Evolutionary conservation across 2,329 filamentous ascomycete genomes (phyloP).

Genomic region (Cytospora piceae): DNA sequence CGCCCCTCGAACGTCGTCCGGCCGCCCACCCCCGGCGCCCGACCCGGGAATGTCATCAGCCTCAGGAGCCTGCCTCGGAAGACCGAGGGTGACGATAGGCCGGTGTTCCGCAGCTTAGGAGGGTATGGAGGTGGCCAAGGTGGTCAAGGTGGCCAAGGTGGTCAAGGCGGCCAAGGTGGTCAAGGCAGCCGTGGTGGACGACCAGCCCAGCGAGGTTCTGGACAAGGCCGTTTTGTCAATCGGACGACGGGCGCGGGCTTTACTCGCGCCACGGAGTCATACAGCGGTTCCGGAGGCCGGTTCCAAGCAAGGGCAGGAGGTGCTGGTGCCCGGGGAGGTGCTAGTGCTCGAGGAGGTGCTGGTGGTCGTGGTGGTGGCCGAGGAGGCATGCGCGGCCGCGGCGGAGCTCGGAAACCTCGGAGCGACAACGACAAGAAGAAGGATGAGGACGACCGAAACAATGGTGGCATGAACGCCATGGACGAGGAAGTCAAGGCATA

Average conservation of each 20-base stretch:
- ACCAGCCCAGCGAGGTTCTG: not conserved
- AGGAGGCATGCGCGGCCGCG: constrained; percentile 5
- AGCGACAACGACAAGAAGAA: constrained; percentile 16
- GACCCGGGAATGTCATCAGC: constrained; percentile 23
- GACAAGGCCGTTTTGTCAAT: not conserved
- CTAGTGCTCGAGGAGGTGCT: not conserved
- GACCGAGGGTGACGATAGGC: not conserved
- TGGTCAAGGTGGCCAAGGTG: not conserved
- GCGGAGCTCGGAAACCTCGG: not conserved
- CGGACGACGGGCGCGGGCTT: not conserved
- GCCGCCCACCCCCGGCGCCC: not conserved
- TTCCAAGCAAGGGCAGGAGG: not conserved
- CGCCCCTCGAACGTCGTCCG: constrained; percentile 1
- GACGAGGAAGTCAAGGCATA: constrained; percentile 36
- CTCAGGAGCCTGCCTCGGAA: constrained; percentile 24
- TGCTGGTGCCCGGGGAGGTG: not conserved
- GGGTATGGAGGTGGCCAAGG: not conserved
- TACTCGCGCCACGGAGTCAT: not conserved
- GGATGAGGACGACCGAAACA: constrained; percentile 8
- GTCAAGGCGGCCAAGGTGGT: too few relatives aligned
- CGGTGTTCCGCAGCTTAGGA: not conserved
- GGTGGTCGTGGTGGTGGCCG: not conserved
- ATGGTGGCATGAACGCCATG: constrained; percentile 17
- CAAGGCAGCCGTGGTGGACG: not conserved
- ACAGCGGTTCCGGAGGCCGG: not conserved